Evolutionary conservation across 805 yeast genomes (phyloP).

Genomic region (Clavispora vitiphila): DNA sequence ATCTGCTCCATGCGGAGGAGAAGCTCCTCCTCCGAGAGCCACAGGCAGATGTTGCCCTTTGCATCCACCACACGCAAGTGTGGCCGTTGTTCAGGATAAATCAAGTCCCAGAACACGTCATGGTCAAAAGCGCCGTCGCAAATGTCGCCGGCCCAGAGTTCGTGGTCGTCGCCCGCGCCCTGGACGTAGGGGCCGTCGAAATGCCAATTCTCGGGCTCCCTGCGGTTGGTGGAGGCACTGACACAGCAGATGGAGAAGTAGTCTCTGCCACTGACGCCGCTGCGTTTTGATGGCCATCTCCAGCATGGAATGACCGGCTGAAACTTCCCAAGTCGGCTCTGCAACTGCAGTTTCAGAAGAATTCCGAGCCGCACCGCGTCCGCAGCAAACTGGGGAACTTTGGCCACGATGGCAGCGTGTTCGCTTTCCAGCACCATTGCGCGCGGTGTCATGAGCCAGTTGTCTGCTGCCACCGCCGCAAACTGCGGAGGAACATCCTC

Average conservation of each 20-base stretch:
- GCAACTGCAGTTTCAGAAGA: constrained; percentile 28
- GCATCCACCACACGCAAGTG: constrained; percentile 17
- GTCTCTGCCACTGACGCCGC: neutral
- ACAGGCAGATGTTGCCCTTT: constrained; percentile 17
- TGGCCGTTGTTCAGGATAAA: constrained; percentile 11
- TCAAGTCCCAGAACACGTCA: constrained; percentile 47
- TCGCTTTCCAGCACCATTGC: constrained; percentile 57
- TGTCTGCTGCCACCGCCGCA: constrained; percentile 9
- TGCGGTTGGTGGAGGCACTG: constrained; percentile 9
- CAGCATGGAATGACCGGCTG: constrained; percentile 64
- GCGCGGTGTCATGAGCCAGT: constrained; percentile 46
- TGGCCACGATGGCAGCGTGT: constrained; percentile 41
- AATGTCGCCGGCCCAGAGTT: constrained; percentile 55
- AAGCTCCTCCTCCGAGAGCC: constrained; percentile 23
- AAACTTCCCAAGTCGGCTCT: constrained; percentile 19
- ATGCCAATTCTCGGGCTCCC: constrained; percentile 8
- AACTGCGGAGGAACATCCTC: constrained; percentile 1
- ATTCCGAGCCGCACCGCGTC: constrained; percentile 39
- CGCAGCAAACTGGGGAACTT: constrained; percentile 46
- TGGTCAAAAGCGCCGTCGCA: constrained; percentile 50
- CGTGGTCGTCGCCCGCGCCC: constrained; percentile 96
- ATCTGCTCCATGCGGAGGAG: constrained; percentile 13
- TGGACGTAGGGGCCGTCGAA: constrained; percentile 55
- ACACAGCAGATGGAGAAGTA: constrained; percentile 10
- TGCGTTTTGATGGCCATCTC: constrained; percentile 51